Percentiles rank a stretch among this genome's conserved stretches.
phyloP scores from a whole-genome alignment of 371 early-diverging fungal genomes.

The Mucor plumbeus region DNA sequence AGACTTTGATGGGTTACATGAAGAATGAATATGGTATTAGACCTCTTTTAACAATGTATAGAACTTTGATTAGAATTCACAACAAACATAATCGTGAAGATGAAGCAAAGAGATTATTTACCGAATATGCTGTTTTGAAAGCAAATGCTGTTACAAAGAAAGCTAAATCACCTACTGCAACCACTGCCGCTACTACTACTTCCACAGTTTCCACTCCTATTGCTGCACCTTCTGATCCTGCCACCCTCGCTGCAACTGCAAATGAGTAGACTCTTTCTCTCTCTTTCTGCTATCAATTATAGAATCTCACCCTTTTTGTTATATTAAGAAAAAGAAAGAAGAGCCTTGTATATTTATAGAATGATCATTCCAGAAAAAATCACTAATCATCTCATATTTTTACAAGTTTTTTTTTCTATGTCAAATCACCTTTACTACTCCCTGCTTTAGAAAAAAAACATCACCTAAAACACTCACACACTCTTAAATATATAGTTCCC shows the following conservation, averaged over 20 bases:
- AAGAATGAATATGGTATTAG: constrained; percentile 34
- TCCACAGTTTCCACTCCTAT: neutral
- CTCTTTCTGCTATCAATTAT: neutral
- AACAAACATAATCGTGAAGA: constrained; percentile 41
- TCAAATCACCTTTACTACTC: neutral
- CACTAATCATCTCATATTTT: neutral
- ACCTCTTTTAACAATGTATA: constrained; percentile 48
- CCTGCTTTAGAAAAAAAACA: constrained; percentile 2
- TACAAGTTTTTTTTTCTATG: no score
- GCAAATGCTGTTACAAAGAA: constrained; percentile 1
- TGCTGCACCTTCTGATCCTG: neutral
- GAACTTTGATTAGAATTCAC: constrained; percentile 43
- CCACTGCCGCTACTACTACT: neutral
- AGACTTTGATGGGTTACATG: constrained; percentile 47
- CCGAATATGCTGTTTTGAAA: constrained; percentile 19
- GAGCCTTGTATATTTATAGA: neutral
- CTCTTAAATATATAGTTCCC: neutral
- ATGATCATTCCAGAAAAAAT: neutral
- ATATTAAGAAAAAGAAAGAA: neutral
- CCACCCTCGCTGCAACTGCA: constrained; percentile 2
- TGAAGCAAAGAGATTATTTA: constrained; percentile 39
- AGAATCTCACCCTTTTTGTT: neutral
- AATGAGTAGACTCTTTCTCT: neutral
- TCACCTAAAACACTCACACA: no score
- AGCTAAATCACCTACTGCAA: neutral